These are phyloP conservation scores for Guadua angustifolia DNA, from an alignment of 176 grass and related monocot genomes.

Conservation along the genomic window DNA sequence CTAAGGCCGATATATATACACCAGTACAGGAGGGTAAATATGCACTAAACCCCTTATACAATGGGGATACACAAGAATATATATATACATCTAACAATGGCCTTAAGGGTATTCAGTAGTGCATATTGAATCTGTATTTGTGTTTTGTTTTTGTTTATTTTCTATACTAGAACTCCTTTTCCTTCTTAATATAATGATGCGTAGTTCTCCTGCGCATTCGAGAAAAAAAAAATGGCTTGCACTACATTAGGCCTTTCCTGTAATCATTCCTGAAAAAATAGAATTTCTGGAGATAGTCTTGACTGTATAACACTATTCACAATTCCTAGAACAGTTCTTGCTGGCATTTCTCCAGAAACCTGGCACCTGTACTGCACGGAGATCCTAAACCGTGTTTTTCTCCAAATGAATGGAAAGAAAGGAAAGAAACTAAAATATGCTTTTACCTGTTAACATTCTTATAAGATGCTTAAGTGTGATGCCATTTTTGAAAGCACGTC, in stretches of 20 bases:
- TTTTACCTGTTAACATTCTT: conserved; percentile 32
- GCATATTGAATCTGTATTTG: too few relatives aligned
- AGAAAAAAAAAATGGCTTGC: neutral
- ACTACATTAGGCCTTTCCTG: neutral
- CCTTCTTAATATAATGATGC: too few relatives aligned
- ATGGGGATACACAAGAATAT: too few relatives aligned
- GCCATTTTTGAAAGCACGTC: neutral
- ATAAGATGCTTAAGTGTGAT: conserved; percentile 12
- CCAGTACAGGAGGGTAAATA: too few relatives aligned
- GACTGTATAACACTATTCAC: neutral
- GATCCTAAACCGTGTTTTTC: neutral
- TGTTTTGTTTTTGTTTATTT: too few relatives aligned
- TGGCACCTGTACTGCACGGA: neutral
- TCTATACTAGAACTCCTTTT: too few relatives aligned
- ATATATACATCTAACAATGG: too few relatives aligned
- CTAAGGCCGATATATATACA: too few relatives aligned
- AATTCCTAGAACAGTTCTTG: neutral
- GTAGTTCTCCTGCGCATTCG: too few relatives aligned
- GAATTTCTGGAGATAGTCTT: neutral
- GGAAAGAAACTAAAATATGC: conserved; percentile 12
- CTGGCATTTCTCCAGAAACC: conserved; percentile 13
- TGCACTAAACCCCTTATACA: too few relatives aligned
- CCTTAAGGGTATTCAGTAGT: too few relatives aligned
- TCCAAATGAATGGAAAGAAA: conserved; percentile 17
- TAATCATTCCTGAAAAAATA: neutral